Evolutionary conservation across 371 early-diverging fungal species (phyloP), one percentile per base, ranked within the genome.

Genomic region (Circinella umbellata): DNA sequence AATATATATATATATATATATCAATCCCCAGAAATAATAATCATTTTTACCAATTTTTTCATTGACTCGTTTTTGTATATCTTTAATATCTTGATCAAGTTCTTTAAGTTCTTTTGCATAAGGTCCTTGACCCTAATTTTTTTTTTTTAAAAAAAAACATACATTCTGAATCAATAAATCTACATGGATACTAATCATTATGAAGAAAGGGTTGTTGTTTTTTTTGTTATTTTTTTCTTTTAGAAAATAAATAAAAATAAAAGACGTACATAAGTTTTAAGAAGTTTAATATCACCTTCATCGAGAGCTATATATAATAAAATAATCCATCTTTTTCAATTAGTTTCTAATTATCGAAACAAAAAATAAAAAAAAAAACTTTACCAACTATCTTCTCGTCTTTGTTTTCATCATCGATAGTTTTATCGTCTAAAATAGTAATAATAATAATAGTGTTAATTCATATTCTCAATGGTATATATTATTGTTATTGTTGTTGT

Each of bases 261-360:
- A 13, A 42, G 38, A 71, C 80, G 77, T 90, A 92, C 95, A 74
- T 96, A 96, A 20, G 96, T 94, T 75, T 95, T 95, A 18, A 96
- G 88, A 39, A 99, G 82, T 51, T 96, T 96, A 77, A 99, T 99
- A 81, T 99, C 99, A 70, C 94, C 95, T 75, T 96, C 98, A 80
- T 99, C 99, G 73, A 99, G 90, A 63, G 93, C 96, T 85, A 66
- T 5, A 27, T 57, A 7, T 9, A 17, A 18, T 10, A 57, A 5
- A 51, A 13, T 0, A 51, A 51, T 5, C 8, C 5, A n/a, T 4
- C 18, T 6, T 5, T 64, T 20, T 17, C 10, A 51, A 65, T 39
- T 53, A 15, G 34, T 11, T 15, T 17, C 34, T 38, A 11, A 61
- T 47, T 46, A 60, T 37, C 42, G 42, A 42, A 11, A 42, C 11